Evolutionary conservation across 1,284 basidiomycete genomes (phyloP), one percentile per base, ranked within the genome.

Genomic region (Cryptococcus sp.): DNA sequence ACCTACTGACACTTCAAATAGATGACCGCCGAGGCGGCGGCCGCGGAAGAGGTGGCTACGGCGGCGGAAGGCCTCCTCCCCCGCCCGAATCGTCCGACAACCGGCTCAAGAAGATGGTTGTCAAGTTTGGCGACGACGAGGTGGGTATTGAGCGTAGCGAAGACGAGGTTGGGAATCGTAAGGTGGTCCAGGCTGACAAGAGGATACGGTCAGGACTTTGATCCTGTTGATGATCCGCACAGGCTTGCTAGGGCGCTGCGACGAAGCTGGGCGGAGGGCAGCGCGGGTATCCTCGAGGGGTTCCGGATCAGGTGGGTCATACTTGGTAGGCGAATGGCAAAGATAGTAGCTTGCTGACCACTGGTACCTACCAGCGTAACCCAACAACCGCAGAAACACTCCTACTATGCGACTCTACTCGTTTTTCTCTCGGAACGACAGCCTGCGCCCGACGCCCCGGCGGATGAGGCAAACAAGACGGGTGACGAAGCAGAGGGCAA

Each of bases 381-480:
- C 0, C 90, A 96, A 76, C 86, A 94, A 67, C 92, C 92, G 0
- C 92, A 85, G 80, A 97, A 97, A 80, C 87, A 89, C 47, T 87
- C 89, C 0, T 88, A 87, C 71, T 92, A 91, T 76, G 89, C 88
- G 88, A 11, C 77, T 95, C n/a, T 81, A 5, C 28, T 33, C 28
- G 28, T 33, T 9, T 33, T 33, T 9, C 28, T 33, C 5, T 33
- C 28, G 4, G 28, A 33, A 33, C 28, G 28, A 33, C 28, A 9
- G 9, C 28, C 28, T 9, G 28, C 28, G 28, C 28, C 28, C 5
- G 78, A 79, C 21, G 79, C 79, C 35, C 68, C 72, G 38, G 58
- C 52, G 15, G 40, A 46, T 16, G 77, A 77, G 15, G 67, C 71
- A 11, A 54, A 57, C 3, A 44, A 65, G 46, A 35, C 53, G 0